These are phyloP conservation scores for Moricandia arvensis DNA, from an alignment of 345 rosid species.

Conservation along the genomic window DNA sequence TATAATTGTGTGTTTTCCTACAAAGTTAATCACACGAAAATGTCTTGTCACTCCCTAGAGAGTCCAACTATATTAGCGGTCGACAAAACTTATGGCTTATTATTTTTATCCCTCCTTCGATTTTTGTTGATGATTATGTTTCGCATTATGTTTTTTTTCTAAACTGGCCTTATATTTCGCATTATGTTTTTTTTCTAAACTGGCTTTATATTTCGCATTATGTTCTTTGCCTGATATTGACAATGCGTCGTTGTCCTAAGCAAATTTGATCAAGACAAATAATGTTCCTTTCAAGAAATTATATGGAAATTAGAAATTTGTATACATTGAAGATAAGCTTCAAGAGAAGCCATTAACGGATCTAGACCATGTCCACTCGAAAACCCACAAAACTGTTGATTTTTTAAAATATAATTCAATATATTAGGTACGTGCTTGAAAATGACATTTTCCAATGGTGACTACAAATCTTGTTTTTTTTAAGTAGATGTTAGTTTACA, in stretches of 20 bases:
- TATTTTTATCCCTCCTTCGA: no score
- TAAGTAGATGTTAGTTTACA: no score
- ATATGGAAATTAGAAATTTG: neutral
- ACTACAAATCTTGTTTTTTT: neutral
- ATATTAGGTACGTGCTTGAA: neutral
- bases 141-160: no score
- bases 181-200: no score
- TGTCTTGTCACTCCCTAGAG: no score
- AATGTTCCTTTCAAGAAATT: neutral
- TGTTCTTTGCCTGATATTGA: neutral
- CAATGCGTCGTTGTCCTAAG: neutral
- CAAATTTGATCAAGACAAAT: neutral
- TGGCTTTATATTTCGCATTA: no score
- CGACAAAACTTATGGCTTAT: no score
- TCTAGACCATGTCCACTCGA: neutral
- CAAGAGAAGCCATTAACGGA: neutral
- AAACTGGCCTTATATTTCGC: no score
- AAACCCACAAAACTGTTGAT: neutral
- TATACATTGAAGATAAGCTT: neutral
- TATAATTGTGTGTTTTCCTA: no score
- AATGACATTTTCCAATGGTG: neutral
- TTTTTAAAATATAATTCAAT: neutral
- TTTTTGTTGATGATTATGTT: no score
- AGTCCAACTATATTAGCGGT: no score
- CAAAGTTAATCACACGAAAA: no score